Base-by-base conservation (phyloP, 345 rosid species). In the Euphorbia tirucalli region DNA sequence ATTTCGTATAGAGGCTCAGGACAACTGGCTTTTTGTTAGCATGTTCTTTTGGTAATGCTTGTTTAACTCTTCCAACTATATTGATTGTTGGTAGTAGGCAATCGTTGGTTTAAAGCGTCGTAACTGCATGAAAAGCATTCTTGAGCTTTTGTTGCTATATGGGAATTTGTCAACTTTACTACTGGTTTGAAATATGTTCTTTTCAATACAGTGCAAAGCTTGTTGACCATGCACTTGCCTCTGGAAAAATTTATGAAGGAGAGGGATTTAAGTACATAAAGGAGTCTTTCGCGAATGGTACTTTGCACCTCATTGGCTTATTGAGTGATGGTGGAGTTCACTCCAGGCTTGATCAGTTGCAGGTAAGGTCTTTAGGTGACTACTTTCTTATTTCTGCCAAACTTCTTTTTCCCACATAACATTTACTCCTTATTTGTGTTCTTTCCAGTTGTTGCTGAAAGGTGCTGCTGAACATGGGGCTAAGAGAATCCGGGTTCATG, bases 321-420 rank as follows among this genome's bases (percentile, higher is more conserved):
- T 74, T 95, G 69, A 95, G 99, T 81, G 99, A 95, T 65, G 99
- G 99, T 72, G 97, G 97, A 64, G 97, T 95, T 37, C 99, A 95
- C 81, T 95, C 99, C 27, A 86, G 99, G 49, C 89, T 95, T 21
- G 97, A 95, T 81, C 99, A 95, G 68, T 58, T 95, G 71, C 97
- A 86, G 88, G 98, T 88, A 64, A 65, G 67, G 24, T 28, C 46
- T 59, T 19, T 41, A 11, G 18, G 52, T 44, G 14, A 48, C 59
- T 19, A 46, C 25, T 75, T 60, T 58, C 31, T 65, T 35, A n/a
- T n/a, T n/a, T n/a, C n/a, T 24, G 35, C 22, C 7, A 16, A 37
- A 24, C n/a, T 27, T 56, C 71, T 43, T 66, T 28, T 22, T 56
- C 56, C 21, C 24, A 7, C 27, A 3, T 56, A 71, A 35, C n/a